phyloP scores from a whole-genome alignment of 2,329 filamentous ascomycete genomes.

The Ciborinia camelliae region DNA sequence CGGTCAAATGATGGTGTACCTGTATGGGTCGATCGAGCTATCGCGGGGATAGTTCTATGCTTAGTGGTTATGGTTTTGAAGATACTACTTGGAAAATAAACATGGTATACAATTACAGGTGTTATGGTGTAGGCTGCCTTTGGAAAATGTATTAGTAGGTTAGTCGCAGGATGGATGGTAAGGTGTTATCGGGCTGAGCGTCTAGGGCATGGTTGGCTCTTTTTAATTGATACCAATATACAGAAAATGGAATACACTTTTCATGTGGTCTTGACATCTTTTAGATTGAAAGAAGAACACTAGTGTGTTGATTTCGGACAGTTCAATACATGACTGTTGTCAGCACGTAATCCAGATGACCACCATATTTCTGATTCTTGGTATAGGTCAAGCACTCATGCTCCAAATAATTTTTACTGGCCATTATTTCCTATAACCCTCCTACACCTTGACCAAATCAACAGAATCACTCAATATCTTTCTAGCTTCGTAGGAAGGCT shows the following conservation, averaged over 20 bases:
- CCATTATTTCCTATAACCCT: not conserved
- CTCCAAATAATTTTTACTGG: not conserved
- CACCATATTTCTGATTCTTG: not conserved
- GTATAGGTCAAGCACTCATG: too few relatives aligned
- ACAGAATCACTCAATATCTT: not conserved
- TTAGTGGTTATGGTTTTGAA: constrained; percentile 68
- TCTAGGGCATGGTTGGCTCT: not conserved
- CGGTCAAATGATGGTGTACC: constrained; percentile 52
- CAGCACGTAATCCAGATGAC: not conserved
- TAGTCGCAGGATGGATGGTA: not conserved
- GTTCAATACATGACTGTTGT: not conserved
- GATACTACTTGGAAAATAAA: constrained; percentile 37
- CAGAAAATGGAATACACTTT: not conserved
- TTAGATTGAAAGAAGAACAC: not conserved
- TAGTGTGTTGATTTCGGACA: not conserved
- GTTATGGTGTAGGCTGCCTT: not conserved
- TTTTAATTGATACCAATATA: constrained; percentile 10
- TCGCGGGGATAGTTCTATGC: constrained; percentile 67
- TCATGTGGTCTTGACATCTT: not conserved
- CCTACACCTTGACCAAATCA: not conserved
- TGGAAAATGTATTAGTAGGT: not conserved
- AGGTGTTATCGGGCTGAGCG: not conserved
- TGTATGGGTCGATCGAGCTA: constrained; percentile 77
- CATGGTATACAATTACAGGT: not conserved
- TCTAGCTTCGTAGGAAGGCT: not conserved